Evolutionary conservation across 768 basidiomycete genomes (phyloP).

Genomic region (Amyloporia xantha): DNA sequence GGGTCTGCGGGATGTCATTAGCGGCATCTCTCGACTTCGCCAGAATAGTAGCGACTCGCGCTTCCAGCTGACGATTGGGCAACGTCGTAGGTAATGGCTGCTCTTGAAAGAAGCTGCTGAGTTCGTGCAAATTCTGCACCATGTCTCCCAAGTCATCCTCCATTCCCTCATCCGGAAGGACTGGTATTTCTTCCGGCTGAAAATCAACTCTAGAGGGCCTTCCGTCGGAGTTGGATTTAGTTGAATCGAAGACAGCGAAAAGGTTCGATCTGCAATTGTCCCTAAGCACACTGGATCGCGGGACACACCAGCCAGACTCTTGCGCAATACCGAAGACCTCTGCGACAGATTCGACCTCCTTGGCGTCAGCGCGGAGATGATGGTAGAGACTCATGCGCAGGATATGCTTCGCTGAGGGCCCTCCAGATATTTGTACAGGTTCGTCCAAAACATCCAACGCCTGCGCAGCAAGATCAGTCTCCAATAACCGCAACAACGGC

Average conservation of each 20-base stretch:
- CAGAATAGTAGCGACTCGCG: conserved; percentile 74
- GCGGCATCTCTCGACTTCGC: conserved; percentile 62
- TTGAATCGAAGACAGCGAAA: conserved; percentile 81
- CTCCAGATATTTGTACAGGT: conserved; percentile 72
- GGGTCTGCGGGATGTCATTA: conserved; percentile 64
- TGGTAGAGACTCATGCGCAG: conserved; percentile 85
- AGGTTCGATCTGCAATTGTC: conserved; percentile 70
- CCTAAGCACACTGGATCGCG: conserved; percentile 55
- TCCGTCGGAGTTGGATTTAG: conserved; percentile 60
- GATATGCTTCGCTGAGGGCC: conserved; percentile 78
- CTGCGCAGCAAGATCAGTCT: conserved; percentile 76
- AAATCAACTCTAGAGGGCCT: conserved; percentile 70
- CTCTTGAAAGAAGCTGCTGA: conserved; percentile 68
- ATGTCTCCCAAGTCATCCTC: conserved; percentile 73
- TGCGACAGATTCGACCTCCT: conserved; percentile 48
- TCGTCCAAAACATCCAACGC: conserved; percentile 94
- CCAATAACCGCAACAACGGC: conserved; percentile 84
- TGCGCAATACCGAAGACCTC: conserved; percentile 79
- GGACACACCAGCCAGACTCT: conserved; percentile 83
- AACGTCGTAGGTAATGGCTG: conserved; percentile 15
- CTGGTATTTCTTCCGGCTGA: conserved; percentile 52
- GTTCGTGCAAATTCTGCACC: conserved; percentile 69
- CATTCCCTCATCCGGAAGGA: conserved; percentile 9
- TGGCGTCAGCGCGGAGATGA: conserved; percentile 34
- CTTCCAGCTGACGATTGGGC: conserved; percentile 44